Evolutionary conservation across 345 rosid genomes (phyloP).

Genomic region (Corchorus olitorius): DNA sequence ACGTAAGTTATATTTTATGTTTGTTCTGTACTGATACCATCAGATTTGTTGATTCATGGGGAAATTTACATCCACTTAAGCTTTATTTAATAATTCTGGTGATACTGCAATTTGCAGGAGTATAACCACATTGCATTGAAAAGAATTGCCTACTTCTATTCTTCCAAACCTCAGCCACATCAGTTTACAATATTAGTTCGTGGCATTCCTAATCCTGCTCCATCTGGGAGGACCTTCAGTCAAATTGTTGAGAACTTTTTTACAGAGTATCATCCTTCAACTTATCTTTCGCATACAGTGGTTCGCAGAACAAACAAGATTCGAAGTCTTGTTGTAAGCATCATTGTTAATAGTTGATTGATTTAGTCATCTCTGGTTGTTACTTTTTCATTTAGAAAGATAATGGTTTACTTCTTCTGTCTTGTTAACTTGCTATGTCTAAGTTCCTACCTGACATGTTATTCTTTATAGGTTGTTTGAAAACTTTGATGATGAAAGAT

Average conservation of each 20-base stretch:
- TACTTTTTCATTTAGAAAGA: not conserved
- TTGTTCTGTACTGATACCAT: constrained; percentile 15
- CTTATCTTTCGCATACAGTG: constrained; percentile 74
- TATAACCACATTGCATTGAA: constrained; percentile 56
- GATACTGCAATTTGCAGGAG: constrained; percentile 54
- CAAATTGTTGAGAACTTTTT: constrained; percentile 78
- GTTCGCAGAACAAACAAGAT: constrained; percentile 67
- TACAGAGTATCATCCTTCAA: constrained; percentile 74
- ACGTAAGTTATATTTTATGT: constrained; percentile 52
- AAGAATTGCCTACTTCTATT: constrained; percentile 65
- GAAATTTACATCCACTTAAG: constrained; percentile 12
- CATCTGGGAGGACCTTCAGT: constrained; percentile 52
- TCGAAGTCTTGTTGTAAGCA: constrained; percentile 64
- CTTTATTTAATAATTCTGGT: constrained; percentile 24
- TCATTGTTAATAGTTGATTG: not conserved
- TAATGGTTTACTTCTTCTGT: not conserved
- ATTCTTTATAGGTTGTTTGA: not conserved
- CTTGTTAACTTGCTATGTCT: not conserved
- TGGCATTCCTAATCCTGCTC: constrained; percentile 68
- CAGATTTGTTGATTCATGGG: constrained; percentile 16
- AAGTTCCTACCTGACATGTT: not conserved
- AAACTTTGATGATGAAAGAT: not conserved
- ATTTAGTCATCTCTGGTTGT: not conserved
- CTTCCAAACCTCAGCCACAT: constrained; percentile 73
- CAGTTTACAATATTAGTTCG: constrained; percentile 80